A percentile compares a stretch with the other conserved stretches of the same genome.
These are phyloP conservation scores for Cladosporium sp. DNA, from an alignment of 2,329 filamentous ascomycete species.

Conservation along the genomic window DNA sequence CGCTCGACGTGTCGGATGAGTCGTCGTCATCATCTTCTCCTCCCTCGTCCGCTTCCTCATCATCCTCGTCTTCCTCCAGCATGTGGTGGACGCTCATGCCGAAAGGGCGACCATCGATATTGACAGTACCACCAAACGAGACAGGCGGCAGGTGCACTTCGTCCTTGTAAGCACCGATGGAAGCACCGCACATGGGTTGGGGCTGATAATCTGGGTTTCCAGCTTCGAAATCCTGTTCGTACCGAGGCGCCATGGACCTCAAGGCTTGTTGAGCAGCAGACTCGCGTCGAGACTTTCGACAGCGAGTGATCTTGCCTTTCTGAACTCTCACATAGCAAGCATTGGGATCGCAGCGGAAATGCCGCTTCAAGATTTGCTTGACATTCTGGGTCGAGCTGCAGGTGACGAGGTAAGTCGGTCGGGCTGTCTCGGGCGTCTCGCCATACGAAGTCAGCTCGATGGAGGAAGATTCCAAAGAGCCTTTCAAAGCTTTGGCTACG, in stretches of 20 bases:
- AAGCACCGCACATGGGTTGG: constrained; percentile 77
- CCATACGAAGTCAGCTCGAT: constrained; percentile 74
- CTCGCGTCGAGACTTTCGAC: constrained; percentile 16
- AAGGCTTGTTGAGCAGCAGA: constrained; percentile 9
- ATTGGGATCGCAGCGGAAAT: constrained; percentile 63
- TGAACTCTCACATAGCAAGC: constrained; percentile 68
- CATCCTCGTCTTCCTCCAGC: constrained; percentile 64
- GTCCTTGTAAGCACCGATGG: constrained; percentile 85
- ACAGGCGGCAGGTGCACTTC: constrained; percentile 85
- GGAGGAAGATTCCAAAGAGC: constrained; percentile 71
- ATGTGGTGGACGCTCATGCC: constrained; percentile 98
- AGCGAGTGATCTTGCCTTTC: constrained; percentile 44
- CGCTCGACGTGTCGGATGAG: constrained; percentile 26
- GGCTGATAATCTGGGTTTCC: constrained; percentile 75
- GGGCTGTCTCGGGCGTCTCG: constrained; percentile 60
- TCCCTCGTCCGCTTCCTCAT: constrained; percentile 45
- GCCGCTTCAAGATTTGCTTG: constrained; percentile 65
- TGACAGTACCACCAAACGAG: constrained; percentile 81
- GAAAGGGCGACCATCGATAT: constrained; percentile 79
- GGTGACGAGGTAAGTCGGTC: constrained; percentile 71
- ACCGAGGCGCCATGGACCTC: constrained; percentile 12
- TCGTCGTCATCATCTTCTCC: constrained; percentile 36
- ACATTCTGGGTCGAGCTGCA: constrained; percentile 73
- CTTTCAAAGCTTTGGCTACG: constrained; percentile 66
- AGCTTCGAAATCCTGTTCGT: constrained; percentile 27